These are phyloP conservation scores for Apiotrichum montevideense DNA, from an alignment of 1,284 basidiomycete genomes.

Conservation along the genomic window DNA sequence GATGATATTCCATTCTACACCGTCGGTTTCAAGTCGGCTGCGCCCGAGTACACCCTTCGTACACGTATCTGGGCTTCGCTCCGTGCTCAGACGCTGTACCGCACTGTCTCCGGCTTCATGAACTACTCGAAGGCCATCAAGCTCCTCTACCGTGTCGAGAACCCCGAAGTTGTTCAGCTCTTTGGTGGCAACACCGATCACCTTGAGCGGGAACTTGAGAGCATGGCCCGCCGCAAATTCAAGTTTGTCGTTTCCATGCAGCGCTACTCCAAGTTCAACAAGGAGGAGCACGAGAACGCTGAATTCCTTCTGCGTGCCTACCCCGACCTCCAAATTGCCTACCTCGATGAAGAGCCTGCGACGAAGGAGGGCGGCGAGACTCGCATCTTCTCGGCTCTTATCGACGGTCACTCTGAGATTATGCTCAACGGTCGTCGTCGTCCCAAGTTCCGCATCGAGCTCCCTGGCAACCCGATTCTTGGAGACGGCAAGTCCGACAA, in stretches of 20 bases:
- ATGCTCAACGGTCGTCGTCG: constrained; percentile 77
- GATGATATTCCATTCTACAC: constrained; percentile 98
- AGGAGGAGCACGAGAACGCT: constrained; percentile 98
- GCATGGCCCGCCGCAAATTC: constrained; percentile 97
- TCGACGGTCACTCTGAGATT: constrained; percentile 97
- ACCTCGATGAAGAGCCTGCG: constrained; percentile 90
- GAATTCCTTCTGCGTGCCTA: constrained; percentile 98
- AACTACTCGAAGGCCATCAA: constrained; percentile 99
- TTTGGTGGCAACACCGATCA: constrained; percentile 97
- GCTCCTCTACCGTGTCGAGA: constrained; percentile 97
- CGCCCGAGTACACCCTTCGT: constrained; percentile 95
- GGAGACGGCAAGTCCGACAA: constrained; percentile 99
- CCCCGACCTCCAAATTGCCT: constrained; percentile 96
- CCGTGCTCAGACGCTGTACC: constrained; percentile 95
- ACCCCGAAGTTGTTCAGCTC: constrained; percentile 94
- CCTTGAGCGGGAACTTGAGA: constrained; percentile 91
- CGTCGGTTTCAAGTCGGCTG: constrained; percentile 98
- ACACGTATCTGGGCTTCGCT: constrained; percentile 99
- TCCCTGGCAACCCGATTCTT: constrained; percentile 97
- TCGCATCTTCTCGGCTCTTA: constrained; percentile 88
- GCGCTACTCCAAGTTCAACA: constrained; percentile 98
- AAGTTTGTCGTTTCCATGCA: constrained; percentile 99
- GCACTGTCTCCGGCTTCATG: constrained; percentile 99
- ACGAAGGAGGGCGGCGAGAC: constrained; percentile 93
- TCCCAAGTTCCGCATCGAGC: constrained; percentile 97